Conservation (phyloP, 257 asterid genomes). For the Przewalskia tangutica region DNA sequence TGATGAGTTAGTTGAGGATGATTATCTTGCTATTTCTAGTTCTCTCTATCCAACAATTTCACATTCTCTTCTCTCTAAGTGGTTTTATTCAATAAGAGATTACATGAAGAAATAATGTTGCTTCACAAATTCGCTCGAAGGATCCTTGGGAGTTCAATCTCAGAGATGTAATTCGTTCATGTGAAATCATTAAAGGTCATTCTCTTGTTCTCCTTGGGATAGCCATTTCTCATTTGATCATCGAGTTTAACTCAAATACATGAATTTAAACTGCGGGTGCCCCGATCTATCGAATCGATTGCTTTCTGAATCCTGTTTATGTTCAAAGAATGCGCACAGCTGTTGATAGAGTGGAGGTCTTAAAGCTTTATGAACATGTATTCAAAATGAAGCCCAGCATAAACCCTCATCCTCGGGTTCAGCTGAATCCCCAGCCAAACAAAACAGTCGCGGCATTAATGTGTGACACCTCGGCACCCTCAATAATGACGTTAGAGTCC, state of each 20-base stretch:
- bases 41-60: conserved; percentile 62
- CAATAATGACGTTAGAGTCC: too few species aligned
- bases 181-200: conserved; percentile 74
- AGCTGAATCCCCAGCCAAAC: conserved; percentile 42
- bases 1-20: conserved; percentile 84
- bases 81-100: conserved; percentile 59
- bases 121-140: conserved; percentile 72
- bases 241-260: conserved; percentile 7
- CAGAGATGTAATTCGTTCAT: conserved; percentile 90
- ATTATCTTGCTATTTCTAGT: conserved; percentile 67
- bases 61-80: conserved; percentile 41
- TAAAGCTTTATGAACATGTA: conserved; percentile 54
- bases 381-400: conserved; percentile 57
- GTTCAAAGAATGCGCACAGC: conserved; percentile 91
- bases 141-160: conserved; percentile 99
- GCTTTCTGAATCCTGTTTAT: conserved; percentile 79
- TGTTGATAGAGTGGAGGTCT: conserved; percentile 64
- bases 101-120: conserved; percentile 71
- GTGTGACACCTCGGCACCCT: too few species aligned
- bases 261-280: conserved; percentile 45
- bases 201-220: background rate
- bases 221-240: background rate
- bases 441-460: too few species aligned
- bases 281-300: conserved; percentile 37
- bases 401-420: conserved; percentile 58